Conservation (phyloP, 1,284 basidiomycete species). For the Paramarasmius palmivorus region DNA sequence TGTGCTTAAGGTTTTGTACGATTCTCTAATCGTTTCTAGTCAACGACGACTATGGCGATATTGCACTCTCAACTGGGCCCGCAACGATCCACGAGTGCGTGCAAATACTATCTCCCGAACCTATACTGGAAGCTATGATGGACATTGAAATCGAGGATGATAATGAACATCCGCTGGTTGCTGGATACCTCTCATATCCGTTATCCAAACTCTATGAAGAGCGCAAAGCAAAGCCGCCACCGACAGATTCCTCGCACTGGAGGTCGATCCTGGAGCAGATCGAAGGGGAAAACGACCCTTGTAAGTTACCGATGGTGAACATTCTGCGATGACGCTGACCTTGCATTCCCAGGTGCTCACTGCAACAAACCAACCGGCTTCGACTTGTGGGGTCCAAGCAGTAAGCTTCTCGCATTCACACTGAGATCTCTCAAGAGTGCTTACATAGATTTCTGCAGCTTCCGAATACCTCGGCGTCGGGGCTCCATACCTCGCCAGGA, state of each 20-base stretch:
- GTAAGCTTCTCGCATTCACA: not conserved
- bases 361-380: conserved; percentile 20
- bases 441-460: too few relatives aligned
- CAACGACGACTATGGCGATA: not conserved
- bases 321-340: not conserved
- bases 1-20: conserved; percentile 1
- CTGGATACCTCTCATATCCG: conserved; percentile 23
- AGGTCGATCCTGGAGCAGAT: conserved; percentile 28
- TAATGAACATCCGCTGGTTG: not conserved
- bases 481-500: too few relatives aligned
- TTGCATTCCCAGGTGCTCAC: conserved; percentile 19
- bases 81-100: not conserved
- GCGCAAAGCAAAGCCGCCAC: conserved; percentile 23
- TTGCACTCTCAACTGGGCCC: not conserved
- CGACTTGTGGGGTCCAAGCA: conserved; percentile 14
- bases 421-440: too few relatives aligned
- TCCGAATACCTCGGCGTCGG: too few relatives aligned
- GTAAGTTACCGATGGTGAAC: conserved; percentile 17
- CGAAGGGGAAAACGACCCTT: conserved; percentile 26
- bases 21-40: not conserved
- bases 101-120: conserved; percentile 1
- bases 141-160: not conserved
- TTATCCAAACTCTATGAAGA: conserved; percentile 21
- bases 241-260: conserved; percentile 21
- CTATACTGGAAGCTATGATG: not conserved